Evolutionary conservation across 768 basidiomycete genomes (phyloP).

Genomic region (Rhodotorula babjevae): DNA sequence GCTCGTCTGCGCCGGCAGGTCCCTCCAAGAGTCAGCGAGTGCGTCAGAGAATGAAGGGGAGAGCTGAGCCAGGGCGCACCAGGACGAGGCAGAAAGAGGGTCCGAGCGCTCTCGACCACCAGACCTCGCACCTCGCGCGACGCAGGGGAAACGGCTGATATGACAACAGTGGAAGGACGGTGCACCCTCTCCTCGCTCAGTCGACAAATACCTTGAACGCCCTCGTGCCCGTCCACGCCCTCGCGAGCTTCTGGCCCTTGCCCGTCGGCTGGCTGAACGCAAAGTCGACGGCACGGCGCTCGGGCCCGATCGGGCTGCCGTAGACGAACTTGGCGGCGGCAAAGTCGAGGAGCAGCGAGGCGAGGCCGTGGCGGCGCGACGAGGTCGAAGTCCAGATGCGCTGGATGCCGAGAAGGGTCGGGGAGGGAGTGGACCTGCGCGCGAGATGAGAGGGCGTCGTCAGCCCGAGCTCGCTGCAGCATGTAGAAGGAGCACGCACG

Average conservation of each 20-base stretch:
- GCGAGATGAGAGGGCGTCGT: neutral
- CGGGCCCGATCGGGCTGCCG: slow-evolving; percentile 22
- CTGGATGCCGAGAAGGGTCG: slow-evolving; percentile 39
- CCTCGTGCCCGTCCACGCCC: slow-evolving; percentile 34
- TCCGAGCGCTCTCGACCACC: too few species aligned
- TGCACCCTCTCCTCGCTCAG: neutral
- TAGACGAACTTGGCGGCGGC: slow-evolving; percentile 31
- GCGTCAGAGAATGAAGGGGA: too few species aligned
- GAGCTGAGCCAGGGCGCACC: too few species aligned
- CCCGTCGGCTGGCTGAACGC: slow-evolving; percentile 43
- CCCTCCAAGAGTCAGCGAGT: too few species aligned
- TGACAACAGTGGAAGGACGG: neutral
- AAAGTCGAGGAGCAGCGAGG: slow-evolving; percentile 24
- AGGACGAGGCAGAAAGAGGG: too few species aligned
- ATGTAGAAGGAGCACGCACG: slow-evolving; percentile 16
- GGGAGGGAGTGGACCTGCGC: slow-evolving; percentile 26
- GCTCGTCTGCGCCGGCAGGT: too few species aligned
- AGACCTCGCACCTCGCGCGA: too few species aligned
- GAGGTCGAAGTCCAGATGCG: slow-evolving; percentile 40
- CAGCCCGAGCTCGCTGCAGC: neutral
- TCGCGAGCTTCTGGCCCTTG: slow-evolving; percentile 41
- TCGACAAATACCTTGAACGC: slow-evolving; percentile 40
- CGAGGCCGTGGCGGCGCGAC: slow-evolving; percentile 31
- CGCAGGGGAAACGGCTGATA: neutral
- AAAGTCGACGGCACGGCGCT: slow-evolving; percentile 10